Evolutionary conservation across 768 basidiomycete species (phyloP), one percentile per base, ranked within the genome.

Genomic region (Phylloporus sp.): DNA sequence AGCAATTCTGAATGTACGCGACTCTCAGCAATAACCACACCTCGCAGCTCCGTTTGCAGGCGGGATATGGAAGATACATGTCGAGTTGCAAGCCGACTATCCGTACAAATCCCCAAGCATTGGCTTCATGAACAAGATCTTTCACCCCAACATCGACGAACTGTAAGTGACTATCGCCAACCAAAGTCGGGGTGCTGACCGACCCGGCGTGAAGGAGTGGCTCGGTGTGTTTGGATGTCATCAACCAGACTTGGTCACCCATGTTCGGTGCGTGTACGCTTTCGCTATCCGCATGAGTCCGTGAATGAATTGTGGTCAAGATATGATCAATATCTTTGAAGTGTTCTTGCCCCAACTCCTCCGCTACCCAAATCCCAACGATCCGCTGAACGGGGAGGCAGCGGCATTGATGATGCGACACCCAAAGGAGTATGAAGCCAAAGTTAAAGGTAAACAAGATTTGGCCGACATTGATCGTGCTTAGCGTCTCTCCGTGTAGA

Each of bases 111-210:
- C 91, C 23, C 96, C 96, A 6, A 93, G 90, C 63, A 99, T 99
- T 56, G 96, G 96, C 2, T 99, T 99, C 71, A 94, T 96, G 91
- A 99, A 99, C 80, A 97, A 97, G 86, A 97, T 99, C 67, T 98
- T 96, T 65, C 96, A 98, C 60, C 96, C 96, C 17, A 99, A 99
- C 63, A 99, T 99, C 61, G 96, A 99, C 70, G 96, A 99, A 69
- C 73, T 96, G 87, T 97, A 66, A 63, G 91, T 74, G 21, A 1
- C 28, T n/a, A 50, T 49, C 45, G 39, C 46, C 24, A 32, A 28
- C 33, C n/a, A 35, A 46, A 6, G 20, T 36, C 28, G 29, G 34
- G 23, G 44, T 52, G 50, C 45, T 55, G 22, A 52, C 37, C 26
- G 22, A 37, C 41, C 34, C 42, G 32, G 31, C 28, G 22, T 50